Base-by-base conservation (phyloP, 2,329 filamentous ascomycete genomes). In the Teratosphaeriaceae sp. region DNA sequence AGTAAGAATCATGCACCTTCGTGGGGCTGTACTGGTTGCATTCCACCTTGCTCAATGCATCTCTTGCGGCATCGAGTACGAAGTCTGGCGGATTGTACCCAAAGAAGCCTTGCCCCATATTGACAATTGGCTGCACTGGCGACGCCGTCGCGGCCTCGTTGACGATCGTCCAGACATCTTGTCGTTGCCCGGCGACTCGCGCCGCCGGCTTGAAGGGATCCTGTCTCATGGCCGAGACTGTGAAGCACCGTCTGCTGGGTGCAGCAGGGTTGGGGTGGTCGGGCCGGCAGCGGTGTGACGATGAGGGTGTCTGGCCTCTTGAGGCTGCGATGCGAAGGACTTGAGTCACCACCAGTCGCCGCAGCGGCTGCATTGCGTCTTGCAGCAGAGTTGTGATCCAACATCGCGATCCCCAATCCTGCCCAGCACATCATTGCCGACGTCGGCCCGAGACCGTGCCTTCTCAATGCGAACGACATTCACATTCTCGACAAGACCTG, bases 21-120 rank as follows among this genome's bases (percentile, higher is more conserved):
- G 92, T 96, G 2, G 89, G 92, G 18, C 88, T 90, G 74, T 98
- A 98, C 73, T 98, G 92, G 66, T 98, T 98, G 76, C 90, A 96
- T 54, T 97, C 92, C 18, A 98, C 90, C 40, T 80, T 78, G 60
- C 95, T 84, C 40, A 98, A 76, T 29, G 90, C 89, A 29, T 83
- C 73, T 67, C 95, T 97, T 40, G 92, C 92, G 31, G 92, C 92
- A 56, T 95, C 78, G 51, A 96, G 73, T 51, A 96, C 88, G 65
- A 95, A 97, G 26, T 82, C 67, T 6, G 90, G 90, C 44, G 90
- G 90, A 62, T 97, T 97, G 67, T 97, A 97, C 45, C 90, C 90
- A 55, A 88, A 89, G 73, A 88, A 88, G 42, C 79, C 79, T 64
- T 83, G 80, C 40, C 80, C 80, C 78, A 83, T 82, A 63, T 83